phyloP scores from a whole-genome alignment of 345 rosid genomes.

The Citrus sp. region DNA sequence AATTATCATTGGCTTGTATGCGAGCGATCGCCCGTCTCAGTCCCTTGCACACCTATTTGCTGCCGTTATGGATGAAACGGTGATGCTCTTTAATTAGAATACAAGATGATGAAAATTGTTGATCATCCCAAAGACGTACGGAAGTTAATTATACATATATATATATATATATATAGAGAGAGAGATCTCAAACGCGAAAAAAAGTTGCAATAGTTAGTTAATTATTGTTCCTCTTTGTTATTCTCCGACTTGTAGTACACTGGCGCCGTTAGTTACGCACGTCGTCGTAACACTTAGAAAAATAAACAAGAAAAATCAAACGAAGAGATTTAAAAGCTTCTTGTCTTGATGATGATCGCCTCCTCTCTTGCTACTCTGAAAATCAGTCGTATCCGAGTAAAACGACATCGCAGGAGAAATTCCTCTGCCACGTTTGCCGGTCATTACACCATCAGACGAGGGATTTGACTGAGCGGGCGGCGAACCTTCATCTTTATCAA shows the following conservation, averaged over 20 bases:
- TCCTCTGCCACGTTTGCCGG: constrained; percentile 21
- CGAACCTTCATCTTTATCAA: constrained; percentile 22
- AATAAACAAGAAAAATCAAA: constrained; percentile 18
- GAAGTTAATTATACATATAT: neutral
- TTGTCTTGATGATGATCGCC: constrained; percentile 20
- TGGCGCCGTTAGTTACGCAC: constrained; percentile 14
- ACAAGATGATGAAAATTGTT: no score
- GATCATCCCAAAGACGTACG: neutral
- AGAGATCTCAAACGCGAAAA: neutral
- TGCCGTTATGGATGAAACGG: no score
- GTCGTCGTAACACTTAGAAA: neutral
- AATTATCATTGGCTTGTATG: no score
- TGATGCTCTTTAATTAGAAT: no score
- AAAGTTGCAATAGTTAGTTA: neutral
- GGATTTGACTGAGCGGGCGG: constrained; percentile 25
- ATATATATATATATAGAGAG: no score
- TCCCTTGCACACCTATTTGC: no score
- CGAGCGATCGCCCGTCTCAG: no score
- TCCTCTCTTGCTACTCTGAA: constrained; percentile 11
- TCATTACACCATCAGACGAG: neutral
- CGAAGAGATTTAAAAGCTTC: constrained; percentile 66
- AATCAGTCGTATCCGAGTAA: constrained; percentile 31
- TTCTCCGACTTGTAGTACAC: constrained; percentile 15
- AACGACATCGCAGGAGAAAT: constrained; percentile 25
- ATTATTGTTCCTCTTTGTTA: constrained; percentile 11